These are phyloP conservation scores for Taphrina sp. DNA, from an alignment of 1,139 yeast genomes.

Conservation along the genomic window DNA sequence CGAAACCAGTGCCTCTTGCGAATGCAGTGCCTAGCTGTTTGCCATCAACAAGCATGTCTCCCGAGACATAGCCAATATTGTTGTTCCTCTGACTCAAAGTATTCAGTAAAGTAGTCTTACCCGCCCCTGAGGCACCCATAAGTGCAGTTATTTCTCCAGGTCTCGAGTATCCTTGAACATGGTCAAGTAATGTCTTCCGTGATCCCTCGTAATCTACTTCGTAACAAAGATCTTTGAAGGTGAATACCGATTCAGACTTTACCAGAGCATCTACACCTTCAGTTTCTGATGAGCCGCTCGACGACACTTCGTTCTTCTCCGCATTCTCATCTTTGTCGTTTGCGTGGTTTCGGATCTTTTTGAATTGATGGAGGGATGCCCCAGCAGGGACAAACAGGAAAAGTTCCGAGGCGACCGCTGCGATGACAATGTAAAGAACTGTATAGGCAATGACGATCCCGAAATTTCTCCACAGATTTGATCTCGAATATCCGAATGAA, in stretches of 20 bases:
- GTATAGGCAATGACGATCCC: conserved; percentile 64
- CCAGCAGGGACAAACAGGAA: conserved; percentile 36
- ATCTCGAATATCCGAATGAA: conserved; percentile 52
- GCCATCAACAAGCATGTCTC: conserved; percentile 73
- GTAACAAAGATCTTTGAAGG: conserved; percentile 50
- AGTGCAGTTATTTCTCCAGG: conserved; percentile 67
- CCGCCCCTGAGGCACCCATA: conserved; percentile 88
- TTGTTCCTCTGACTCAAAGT: conserved; percentile 72
- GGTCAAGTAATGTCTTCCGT: conserved; percentile 50
- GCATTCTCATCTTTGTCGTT: conserved; percentile 2
- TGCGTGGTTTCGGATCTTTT: conserved; percentile 20
- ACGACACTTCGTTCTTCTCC: conserved; percentile 1
- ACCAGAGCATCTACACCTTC: conserved; percentile 29
- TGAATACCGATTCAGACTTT: conserved; percentile 41
- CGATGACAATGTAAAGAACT: conserved; percentile 52
- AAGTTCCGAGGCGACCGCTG: conserved; percentile 54
- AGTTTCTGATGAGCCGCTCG: conserved; percentile 29
- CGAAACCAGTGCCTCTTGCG: conserved; percentile 80
- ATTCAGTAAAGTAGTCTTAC: conserved; percentile 74
- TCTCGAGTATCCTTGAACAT: conserved; percentile 66
- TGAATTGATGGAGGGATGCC: conserved; percentile 29
- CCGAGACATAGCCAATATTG: conserved; percentile 67
- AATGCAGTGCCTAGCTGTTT: conserved; percentile 64
- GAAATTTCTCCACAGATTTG: conserved; percentile 79
- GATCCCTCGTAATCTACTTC: conserved; percentile 47